Conservation (phyloP, 768 basidiomycete genomes). For the Serendipita vermifera region DNA sequence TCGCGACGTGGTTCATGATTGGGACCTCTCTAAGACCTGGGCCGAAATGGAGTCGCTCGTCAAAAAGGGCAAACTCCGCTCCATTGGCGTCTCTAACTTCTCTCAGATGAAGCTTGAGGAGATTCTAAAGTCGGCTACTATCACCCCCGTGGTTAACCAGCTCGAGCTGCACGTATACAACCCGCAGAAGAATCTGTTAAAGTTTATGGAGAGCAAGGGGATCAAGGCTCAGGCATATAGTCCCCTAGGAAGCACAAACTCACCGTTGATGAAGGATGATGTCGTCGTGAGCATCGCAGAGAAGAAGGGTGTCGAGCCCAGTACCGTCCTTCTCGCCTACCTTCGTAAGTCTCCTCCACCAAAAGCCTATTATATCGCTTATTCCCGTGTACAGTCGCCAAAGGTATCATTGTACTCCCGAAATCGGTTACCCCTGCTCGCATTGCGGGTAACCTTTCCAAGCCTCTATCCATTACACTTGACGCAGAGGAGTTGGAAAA, state of each 20-base stretch:
- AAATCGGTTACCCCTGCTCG: slow-evolving; percentile 10
- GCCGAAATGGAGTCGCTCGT: slow-evolving; percentile 66
- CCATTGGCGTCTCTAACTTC: slow-evolving; percentile 70
- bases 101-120: slow-evolving; percentile 2
- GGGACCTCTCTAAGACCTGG: slow-evolving; percentile 47
- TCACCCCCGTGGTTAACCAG: slow-evolving; percentile 9
- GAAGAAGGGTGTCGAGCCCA: neutral
- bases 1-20: neutral
- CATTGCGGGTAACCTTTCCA: slow-evolving; percentile 7
- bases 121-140: neutral
- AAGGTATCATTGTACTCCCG: slow-evolving; percentile 8
- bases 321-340: slow-evolving; percentile 5
- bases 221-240: slow-evolving; percentile 11
- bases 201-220: slow-evolving; percentile 8
- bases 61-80: slow-evolving; percentile 58
- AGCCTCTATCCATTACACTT: slow-evolving; percentile 4
- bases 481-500: neutral
- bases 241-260: slow-evolving; percentile 8
- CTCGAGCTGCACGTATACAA: slow-evolving; percentile 12
- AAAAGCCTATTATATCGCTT: neutral
- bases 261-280: slow-evolving; percentile 8
- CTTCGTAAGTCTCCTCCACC: neutral
- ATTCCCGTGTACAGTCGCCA: neutral
- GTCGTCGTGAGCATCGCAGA: neutral
- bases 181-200: slow-evolving; percentile 8